phyloP scores from a whole-genome alignment of 768 basidiomycete genomes.

The Xerocomellus intermedius region DNA sequence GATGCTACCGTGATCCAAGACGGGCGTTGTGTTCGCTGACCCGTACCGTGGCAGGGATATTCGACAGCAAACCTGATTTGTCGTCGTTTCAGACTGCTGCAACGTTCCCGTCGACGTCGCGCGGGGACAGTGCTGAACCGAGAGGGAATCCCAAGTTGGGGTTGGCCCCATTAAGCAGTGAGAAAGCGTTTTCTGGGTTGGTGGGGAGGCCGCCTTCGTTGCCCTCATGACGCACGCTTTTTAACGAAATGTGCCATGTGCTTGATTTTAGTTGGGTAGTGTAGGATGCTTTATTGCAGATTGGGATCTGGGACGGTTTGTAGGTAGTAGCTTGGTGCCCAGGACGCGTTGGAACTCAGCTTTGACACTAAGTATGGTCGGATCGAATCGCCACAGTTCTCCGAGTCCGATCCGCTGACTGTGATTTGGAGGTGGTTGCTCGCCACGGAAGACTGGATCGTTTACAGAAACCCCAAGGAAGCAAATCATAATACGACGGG shows the following conservation, averaged over 20 bases:
- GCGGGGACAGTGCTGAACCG: constrained; percentile 19
- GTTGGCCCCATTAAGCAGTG: constrained; percentile 38
- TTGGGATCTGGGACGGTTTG: not conserved
- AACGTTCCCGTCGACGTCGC: constrained; percentile 14
- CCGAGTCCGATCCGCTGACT: too few species aligned
- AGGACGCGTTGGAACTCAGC: not conserved
- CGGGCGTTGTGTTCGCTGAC: not conserved
- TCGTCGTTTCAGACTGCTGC: constrained; percentile 33
- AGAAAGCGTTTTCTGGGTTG: constrained; percentile 30
- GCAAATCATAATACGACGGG: too few species aligned
- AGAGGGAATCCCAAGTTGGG: constrained; percentile 38
- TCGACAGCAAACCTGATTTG: constrained; percentile 37
- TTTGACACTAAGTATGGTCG: too few species aligned
- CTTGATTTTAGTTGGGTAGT: constrained; percentile 6
- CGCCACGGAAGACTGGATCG: too few species aligned
- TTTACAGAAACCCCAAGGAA: too few species aligned
- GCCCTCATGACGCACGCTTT: constrained; percentile 14
- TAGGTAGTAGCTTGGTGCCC: too few species aligned
- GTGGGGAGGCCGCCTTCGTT: constrained; percentile 18
- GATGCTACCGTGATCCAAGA: not conserved
- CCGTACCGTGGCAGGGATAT: constrained; percentile 24
- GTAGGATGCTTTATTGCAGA: constrained; percentile 5
- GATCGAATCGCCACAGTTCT: too few species aligned
- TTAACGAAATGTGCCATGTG: not conserved
- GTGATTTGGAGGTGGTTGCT: too few species aligned